Base-by-base conservation (phyloP, 805 yeast species). In the Myxozyma neglecta region DNA sequence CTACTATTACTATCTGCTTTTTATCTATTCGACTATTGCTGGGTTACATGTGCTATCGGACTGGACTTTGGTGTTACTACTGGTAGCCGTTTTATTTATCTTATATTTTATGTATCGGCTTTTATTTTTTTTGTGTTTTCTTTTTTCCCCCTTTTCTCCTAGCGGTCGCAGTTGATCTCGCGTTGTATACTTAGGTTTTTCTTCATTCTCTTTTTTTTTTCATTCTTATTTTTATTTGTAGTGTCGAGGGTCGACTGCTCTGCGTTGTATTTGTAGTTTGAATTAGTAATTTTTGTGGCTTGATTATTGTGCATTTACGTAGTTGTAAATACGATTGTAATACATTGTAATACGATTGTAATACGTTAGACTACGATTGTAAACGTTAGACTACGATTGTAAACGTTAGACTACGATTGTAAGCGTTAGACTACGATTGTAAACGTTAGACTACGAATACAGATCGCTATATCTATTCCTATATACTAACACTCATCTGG, bases 401-500 rank as follows among this genome's bases (percentile, higher is more conserved):
- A n/a, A n/a, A n/a, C n/a, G n/a, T n/a, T n/a, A n/a, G n/a, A n/a
- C n/a, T n/a, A n/a, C n/a, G n/a, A 44, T 16, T n/a, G n/a, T n/a
- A n/a, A n/a, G n/a, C n/a, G n/a, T n/a, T n/a, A n/a, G n/a, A n/a
- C n/a, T n/a, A n/a, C n/a, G n/a, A n/a, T n/a, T n/a, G n/a, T n/a
- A n/a, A n/a, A n/a, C n/a, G n/a, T n/a, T n/a, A n/a, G n/a, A n/a
- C n/a, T 24, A 24, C 29, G 29, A 24, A 24, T n/a, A n/a, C n/a
- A 24, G 5, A 3, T 5, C 29, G 29, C 29, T 24, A 3, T 1
- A 13, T 35, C 10, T 37, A 11, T 6, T 16, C 18, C 39, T 10
- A 16, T 16, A 11, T 35, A 13, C 32, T 40, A 51, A 43, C 55
- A 50, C 35, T 61, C 70, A 60, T 70, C 72, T 53, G 55, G 45